These are phyloP conservation scores for Choiromyces venosus DNA, from an alignment of 495 filamentous ascomycete genomes.

Conservation along the genomic window DNA sequence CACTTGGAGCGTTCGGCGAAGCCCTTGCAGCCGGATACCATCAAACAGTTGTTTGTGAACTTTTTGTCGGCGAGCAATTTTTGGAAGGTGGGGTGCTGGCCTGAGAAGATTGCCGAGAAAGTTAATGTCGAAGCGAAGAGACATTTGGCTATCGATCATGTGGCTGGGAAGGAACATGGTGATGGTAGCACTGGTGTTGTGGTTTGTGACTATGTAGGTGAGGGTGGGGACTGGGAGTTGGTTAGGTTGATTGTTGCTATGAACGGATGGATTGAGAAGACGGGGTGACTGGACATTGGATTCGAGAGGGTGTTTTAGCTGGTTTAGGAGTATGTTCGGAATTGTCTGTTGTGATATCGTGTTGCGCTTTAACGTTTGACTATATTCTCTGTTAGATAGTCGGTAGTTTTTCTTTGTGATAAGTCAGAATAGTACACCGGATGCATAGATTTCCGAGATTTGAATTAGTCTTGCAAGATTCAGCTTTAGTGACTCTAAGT, in stretches of 20 bases:
- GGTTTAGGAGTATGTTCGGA: neutral
- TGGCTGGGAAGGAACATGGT: conserved; percentile 44
- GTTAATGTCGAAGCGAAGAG: conserved; percentile 74
- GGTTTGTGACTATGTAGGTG: conserved; percentile 88
- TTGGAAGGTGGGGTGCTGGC: conserved; percentile 87
- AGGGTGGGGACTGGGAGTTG: conserved; percentile 88
- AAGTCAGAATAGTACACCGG: neutral
- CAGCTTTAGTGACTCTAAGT: neutral
- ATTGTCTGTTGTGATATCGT: neutral
- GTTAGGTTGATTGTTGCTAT: conserved; percentile 83
- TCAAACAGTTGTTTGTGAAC: conserved; percentile 75
- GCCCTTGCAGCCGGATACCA: conserved; percentile 40
- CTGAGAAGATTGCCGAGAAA: conserved; percentile 84
- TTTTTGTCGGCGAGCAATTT: conserved; percentile 89
- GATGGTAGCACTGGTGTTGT: conserved; percentile 87
- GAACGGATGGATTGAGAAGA: conserved; percentile 53
- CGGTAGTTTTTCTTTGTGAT: neutral
- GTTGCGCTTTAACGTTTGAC: neutral
- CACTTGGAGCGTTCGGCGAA: conserved; percentile 69
- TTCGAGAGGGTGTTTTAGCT: neutral
- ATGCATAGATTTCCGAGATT: neutral
- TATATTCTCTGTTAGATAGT: neutral
- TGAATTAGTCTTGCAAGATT: neutral
- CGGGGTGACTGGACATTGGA: neutral
- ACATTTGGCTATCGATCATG: conserved; percentile 42